Conservation (phyloP, 805 yeast genomes). For the Huiozyma sinensis region DNA sequence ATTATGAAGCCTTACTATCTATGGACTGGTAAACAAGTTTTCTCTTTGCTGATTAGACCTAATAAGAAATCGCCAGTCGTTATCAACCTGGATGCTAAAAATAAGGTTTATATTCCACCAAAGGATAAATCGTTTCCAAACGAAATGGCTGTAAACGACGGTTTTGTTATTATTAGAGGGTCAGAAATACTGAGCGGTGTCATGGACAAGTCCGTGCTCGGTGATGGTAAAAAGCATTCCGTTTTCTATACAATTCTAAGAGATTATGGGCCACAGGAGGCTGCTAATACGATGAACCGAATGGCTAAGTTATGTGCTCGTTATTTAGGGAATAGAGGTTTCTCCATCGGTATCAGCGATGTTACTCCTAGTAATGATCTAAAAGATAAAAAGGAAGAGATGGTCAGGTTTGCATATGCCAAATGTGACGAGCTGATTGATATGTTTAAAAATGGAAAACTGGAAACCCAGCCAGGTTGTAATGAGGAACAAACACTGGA, state of each 20-base stretch:
- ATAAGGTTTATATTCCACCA: conserved; percentile 82
- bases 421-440: conserved; percentile 87
- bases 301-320: conserved; percentile 99
- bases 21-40: conserved; percentile 98
- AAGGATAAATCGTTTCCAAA: conserved; percentile 50
- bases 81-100: conserved; percentile 88
- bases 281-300: conserved; percentile 93
- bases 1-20: conserved; percentile 76
- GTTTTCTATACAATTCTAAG: conserved; percentile 90
- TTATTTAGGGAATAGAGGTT: conserved; percentile 87
- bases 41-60: conserved; percentile 78
- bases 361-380: conserved; percentile 86
- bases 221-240: conserved; percentile 97
- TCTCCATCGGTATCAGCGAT: conserved; percentile 93
- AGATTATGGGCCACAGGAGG: conserved; percentile 95
- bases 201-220: conserved; percentile 92
- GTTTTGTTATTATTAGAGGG: conserved; percentile 82
- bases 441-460: conserved; percentile 66
- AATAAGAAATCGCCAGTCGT: conserved; percentile 64
- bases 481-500: conserved; percentile 96
- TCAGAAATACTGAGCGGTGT: conserved; percentile 84
- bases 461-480: conserved; percentile 98
- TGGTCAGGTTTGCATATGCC: conserved; percentile 83
- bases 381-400: conserved; percentile 64
- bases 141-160: conserved; percentile 98